Base-by-base conservation (phyloP, 768 basidiomycete genomes). In the Gelatoporia subvermispora region DNA sequence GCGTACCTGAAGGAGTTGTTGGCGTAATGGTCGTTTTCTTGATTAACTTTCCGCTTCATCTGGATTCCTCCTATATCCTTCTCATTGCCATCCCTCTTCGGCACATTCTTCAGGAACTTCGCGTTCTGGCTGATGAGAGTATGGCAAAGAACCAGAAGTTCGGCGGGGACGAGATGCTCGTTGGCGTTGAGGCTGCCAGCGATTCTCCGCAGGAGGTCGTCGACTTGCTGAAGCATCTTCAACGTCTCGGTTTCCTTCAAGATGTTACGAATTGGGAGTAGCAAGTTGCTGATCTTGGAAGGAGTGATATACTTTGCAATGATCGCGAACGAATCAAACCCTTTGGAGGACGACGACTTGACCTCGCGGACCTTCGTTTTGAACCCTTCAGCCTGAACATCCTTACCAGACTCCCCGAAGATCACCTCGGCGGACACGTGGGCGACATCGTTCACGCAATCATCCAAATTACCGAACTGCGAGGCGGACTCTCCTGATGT, bases 301-400 rank as follows among this genome's bases (percentile, higher is more conserved):
- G 94, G 89, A 0, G 88, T 85, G 51, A 94, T 79, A 57, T 79
- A 73, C 53, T 84, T 84, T 9, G 95, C 86, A 25, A 90, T 68
- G 49, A 93, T 77, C 13, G 83, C 79, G 59, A 96, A 92, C 0
- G 88, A 84, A 61, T 98, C 93, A 25, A 95, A 69, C 2, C 86
- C 92, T 61, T 82, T 82, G n/a, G 89, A 80, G 2, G 84, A 77
- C 21, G 91, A 92, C 9, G 82, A 77, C 25, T 83, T 77, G 23
- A 94, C 95, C 69, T 99, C 95, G 18, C 88, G 79, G 82, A 93
- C 88, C 66, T 89, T 93, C 16, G 93, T 93, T 70, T 85, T 91
- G 81, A 95, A 97, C 21, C 85, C 94, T 57, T 93, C 92, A 3
- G 85, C 74, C 49, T 84, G 80, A 0, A 88, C 84, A 58, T 97